phyloP scores from a whole-genome alignment of 2,329 filamentous ascomycete genomes.

The Onygena corvina region DNA sequence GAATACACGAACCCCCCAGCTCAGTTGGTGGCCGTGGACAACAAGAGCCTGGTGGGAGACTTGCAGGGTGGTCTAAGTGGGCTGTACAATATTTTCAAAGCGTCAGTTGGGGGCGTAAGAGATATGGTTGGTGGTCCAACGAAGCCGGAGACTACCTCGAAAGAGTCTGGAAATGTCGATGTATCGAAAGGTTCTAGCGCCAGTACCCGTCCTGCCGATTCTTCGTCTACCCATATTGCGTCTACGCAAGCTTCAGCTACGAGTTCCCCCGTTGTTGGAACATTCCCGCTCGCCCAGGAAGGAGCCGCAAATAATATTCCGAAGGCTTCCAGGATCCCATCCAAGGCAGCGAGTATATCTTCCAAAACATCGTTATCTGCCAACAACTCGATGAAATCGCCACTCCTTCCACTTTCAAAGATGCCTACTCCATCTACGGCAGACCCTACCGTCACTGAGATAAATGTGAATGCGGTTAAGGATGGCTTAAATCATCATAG shows the following conservation, averaged over 20 bases:
- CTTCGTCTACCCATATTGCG: slow-evolving; percentile 18
- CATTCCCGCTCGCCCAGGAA: slow-evolving; percentile 25
- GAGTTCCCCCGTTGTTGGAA: slow-evolving; percentile 27
- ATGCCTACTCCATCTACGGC: slow-evolving; percentile 25
- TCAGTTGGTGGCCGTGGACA: slow-evolving; percentile 47
- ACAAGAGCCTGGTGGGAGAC: slow-evolving; percentile 62
- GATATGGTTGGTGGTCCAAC: slow-evolving; percentile 35
- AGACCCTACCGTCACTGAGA: slow-evolving; percentile 38
- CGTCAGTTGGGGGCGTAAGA: slow-evolving; percentile 62
- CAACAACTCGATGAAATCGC: slow-evolving; percentile 29
- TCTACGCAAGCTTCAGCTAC: slow-evolving; percentile 29
- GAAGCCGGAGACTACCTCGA: slow-evolving; percentile 22
- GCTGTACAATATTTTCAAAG: slow-evolving; percentile 72
- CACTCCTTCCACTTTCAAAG: slow-evolving; percentile 28
- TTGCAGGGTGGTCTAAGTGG: slow-evolving; percentile 78
- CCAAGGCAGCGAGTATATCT: slow-evolving; percentile 32
- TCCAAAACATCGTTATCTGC: slow-evolving; percentile 32
- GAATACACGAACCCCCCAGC: slow-evolving; percentile 61
- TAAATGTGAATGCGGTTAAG: slow-evolving; percentile 30
- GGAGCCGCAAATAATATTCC: slow-evolving; percentile 16
- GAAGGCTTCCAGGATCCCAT: slow-evolving; percentile 31
- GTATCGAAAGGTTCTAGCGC: slow-evolving; percentile 17
- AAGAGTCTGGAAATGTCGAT: slow-evolving; percentile 16
- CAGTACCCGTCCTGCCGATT: slow-evolving; percentile 13
- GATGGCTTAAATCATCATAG: slow-evolving; percentile 21